Evolutionary conservation across 495 filamentous ascomycete species (phyloP), one percentile per base, ranked within the genome.

Genomic region (Corynascus novoguineensis): DNA sequence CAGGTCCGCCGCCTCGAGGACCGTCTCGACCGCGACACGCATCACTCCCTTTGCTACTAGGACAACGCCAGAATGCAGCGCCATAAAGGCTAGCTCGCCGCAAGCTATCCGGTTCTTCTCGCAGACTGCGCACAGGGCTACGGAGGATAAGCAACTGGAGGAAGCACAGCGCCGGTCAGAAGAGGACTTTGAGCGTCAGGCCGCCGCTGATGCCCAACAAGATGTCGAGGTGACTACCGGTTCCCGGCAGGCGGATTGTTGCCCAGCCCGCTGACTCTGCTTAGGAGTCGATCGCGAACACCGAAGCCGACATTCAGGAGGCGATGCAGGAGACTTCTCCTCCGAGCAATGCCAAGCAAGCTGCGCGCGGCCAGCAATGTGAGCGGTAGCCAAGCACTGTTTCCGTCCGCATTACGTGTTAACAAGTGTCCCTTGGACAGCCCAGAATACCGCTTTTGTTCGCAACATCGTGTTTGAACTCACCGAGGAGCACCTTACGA

Each of bases 391-490:
- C n/a, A 38, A 4, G 15, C 34, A 25, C 48, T 14, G 25, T 34
- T 15, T 15, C n/a, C 9, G 3, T 25, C 5, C 28, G 29, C 2
- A 4, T 3, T 27, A 0, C 4, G 15, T 17, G 50, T 35, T 52
- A 28, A 52, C n/a, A n/a, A 14, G 5, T 14, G 2, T 10, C 24
- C 34, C n/a, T n/a, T n/a, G 32, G 12, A 35, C 29, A 45, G 41
- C 0, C 10, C 1, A 2, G 9, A n/a, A 64, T 34, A 53, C 71
- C 28, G 55, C 95, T 46, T 97, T 90, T 64, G 64, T 97, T 60
- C 88, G 88, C 34, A 98, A 98, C 74, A 68, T 98, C 21, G 85
- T 86, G 64, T 98, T 87, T 65, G 90, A 95, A 70, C 78, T 88
- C 19, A 88, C 84, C 15, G 83, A 83, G 4, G 77, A 83, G 19